phyloP scores from a whole-genome alignment of 2,329 filamentous ascomycete genomes.

The Colletotrichum sp. region DNA sequence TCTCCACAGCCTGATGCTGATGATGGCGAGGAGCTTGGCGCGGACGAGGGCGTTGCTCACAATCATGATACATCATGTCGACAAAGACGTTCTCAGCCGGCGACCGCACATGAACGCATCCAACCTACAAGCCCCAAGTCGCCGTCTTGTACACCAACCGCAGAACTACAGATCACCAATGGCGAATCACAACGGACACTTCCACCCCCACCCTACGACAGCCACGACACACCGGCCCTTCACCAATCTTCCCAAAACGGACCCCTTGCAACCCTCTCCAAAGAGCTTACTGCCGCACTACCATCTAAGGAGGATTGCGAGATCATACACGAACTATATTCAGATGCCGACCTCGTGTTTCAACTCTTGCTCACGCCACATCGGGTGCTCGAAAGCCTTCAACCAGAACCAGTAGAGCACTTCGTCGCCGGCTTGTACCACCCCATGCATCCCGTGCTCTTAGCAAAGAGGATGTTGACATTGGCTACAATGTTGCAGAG shows the following conservation, averaged over 20 bases:
- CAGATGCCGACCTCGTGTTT: conserved; percentile 25
- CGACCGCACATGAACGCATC: fast-evolving
- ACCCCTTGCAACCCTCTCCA: neutral
- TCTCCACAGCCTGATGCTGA: neutral
- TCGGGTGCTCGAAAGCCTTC: neutral
- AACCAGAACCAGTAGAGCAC: neutral
- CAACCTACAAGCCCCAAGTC: fast-evolving
- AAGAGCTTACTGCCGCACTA: conserved; percentile 23
- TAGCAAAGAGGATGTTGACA: conserved; percentile 44
- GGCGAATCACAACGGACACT: neutral
- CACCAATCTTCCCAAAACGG: conserved; percentile 12
- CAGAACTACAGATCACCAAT: neutral
- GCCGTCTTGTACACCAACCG: neutral
- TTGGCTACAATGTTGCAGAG: conserved; percentile 41
- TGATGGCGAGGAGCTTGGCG: neutral
- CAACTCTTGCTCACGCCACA: conserved; percentile 29
- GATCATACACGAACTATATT: conserved; percentile 16
- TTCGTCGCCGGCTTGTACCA: conserved; percentile 24
- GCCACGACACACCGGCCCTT: neutral
- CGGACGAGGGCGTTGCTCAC: neutral
- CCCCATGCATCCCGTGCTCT: conserved; percentile 40
- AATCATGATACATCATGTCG: neutral
- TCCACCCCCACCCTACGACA: no score
- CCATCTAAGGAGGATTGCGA: conserved; percentile 23
- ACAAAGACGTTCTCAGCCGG: neutral